Conservation (phyloP, 2,329 filamentous ascomycete genomes). For the Torrubiellomyces zombiae region DNA sequence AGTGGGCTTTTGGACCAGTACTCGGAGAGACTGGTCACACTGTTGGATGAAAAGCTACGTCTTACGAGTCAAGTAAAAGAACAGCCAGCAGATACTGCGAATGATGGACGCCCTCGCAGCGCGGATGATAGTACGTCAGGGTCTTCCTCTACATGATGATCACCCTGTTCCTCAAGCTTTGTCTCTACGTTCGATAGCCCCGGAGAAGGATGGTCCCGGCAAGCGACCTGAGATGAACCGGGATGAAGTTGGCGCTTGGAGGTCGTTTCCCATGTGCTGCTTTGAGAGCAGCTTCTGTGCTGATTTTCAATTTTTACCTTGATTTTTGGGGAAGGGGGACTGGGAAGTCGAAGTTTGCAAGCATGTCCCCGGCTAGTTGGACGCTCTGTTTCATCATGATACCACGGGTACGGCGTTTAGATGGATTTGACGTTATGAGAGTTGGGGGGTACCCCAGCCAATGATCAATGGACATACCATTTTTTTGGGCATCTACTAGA, state of each 20-base stretch:
- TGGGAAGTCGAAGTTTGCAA: no score
- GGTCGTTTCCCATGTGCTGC: background rate
- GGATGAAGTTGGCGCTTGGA: no score
- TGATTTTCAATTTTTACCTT: no score
- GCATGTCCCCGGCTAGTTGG: no score
- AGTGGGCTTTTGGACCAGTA: slow-evolving; percentile 58
- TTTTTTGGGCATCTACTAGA: background rate
- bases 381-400: slow-evolving; percentile 17
- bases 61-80: slow-evolving; percentile 22
- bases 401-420: slow-evolving; percentile 18
- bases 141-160: slow-evolving; percentile 16
- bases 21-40: slow-evolving; percentile 51
- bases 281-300: no score
- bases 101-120: slow-evolving; percentile 15
- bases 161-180: no score
- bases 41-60: slow-evolving; percentile 56
- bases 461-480: slow-evolving; percentile 1
- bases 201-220: no score
- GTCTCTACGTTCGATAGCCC: no score
- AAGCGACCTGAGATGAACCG: no score
- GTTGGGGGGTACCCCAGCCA: slow-evolving; percentile 8
- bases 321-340: background rate
- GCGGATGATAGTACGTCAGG: slow-evolving; percentile 17
- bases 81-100: slow-evolving; percentile 12
- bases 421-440: slow-evolving; percentile 1